Evolutionary conservation across 106 monocot genomes (phyloP), one percentile per base, ranked within the genome.

Genomic region (Phalaenopsis equestris): DNA sequence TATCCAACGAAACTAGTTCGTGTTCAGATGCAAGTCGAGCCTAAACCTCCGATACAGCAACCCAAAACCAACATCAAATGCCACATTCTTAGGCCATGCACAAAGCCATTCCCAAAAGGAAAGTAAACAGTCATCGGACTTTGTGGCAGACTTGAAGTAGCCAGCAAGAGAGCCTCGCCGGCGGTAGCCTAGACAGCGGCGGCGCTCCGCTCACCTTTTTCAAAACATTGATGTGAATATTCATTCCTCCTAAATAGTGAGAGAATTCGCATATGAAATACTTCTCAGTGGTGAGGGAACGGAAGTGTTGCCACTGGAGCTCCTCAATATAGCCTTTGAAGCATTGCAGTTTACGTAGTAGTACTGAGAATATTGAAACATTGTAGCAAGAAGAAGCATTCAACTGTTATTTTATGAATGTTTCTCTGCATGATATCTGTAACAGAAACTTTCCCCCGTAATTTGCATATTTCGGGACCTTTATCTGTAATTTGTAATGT

Each of bases 191-290:
- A 1, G 80, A 0, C 5, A 17, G 11, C 14, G 80, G 16, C 3
- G 43, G 24, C 7, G 24, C 11, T 0, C 1, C 7, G 1, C 21
- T 42, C n/a, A 2, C 17, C 30, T 30, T 30, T 30, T 30, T 30
- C 67, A 19, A 23, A 3, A 80, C 80, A 7, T 45, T 19, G 41
- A 49, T 21, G 4, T 10, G 23, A 36, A 80, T 23, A 70, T 64
- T 67, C 80, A 80, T 80, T 16, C 80, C 80, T 73, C 85, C 85
- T 37, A 85, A 61, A 55, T 87, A 90, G 67, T 85, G 77, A 5
- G 23, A 61, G 7, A 55, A 61, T 19, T 83, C 82, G n/a, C 85
- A 84, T 12, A 90, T 85, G 85, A 90, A 90, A 80, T 83, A 87
- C 64, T 30, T 82, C 5, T 75, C 36, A 0, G 77, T 55, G 19